Percentiles rank a stretch among this genome's conserved stretches.
These are phyloP conservation scores for Panaeolus cyanescens DNA, from an alignment of 768 basidiomycete species.

Conservation along the genomic window DNA sequence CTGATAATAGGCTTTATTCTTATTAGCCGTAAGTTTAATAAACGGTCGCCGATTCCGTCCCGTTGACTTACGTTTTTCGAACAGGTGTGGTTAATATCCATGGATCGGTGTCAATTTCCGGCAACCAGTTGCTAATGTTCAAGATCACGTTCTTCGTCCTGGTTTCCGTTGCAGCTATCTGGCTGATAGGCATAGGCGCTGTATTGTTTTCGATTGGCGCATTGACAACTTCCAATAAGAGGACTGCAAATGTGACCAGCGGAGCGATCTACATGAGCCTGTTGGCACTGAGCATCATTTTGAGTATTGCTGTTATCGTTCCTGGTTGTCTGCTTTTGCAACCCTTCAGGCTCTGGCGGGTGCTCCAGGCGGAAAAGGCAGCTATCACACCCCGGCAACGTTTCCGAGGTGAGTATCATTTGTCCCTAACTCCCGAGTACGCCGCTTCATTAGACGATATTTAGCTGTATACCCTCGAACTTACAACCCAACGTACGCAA, in stretches of 20 bases:
- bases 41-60: background rate
- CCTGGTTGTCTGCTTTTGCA: constrained; percentile 78
- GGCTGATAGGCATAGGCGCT: constrained; percentile 69
- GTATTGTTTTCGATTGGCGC: constrained; percentile 68
- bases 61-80: constrained; percentile 11
- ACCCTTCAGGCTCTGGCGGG: constrained; percentile 60
- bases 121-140: constrained; percentile 59
- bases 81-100: constrained; percentile 55
- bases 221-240: constrained; percentile 42
- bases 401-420: constrained; percentile 62
- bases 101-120: constrained; percentile 64
- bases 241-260: constrained; percentile 54
- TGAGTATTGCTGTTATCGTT: constrained; percentile 67
- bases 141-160: constrained; percentile 65
- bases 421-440: constrained; percentile 4
- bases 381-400: constrained; percentile 77
- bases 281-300: constrained; percentile 55
- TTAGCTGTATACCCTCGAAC: constrained; percentile 69
- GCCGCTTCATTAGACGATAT: constrained; percentile 3
- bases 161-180: constrained; percentile 52
- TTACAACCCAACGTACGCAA: constrained; percentile 70
- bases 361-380: constrained; percentile 53
- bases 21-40: constrained; percentile 53
- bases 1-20: constrained; percentile 51
- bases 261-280: constrained; percentile 74